Base-by-base conservation (phyloP, 1,284 basidiomycete species). In the Trichosporon sp. region DNA sequence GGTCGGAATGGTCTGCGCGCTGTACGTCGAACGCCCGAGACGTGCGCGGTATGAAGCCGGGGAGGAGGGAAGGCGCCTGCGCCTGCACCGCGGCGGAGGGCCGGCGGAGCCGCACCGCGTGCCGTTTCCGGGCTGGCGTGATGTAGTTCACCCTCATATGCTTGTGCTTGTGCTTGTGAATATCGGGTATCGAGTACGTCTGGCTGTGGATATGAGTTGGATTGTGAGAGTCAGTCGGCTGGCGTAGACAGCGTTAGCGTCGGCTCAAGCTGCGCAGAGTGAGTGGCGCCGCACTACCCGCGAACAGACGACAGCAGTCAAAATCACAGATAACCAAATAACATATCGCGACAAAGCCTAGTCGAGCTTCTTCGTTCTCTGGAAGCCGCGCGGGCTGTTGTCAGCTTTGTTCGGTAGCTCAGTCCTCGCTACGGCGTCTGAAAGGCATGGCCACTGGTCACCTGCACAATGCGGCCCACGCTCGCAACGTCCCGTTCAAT, bases 291-390 rank as follows among this genome's bases (percentile, higher is more conserved):
- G 15, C 9, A 4, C 32, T 32, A 9, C 32, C 32, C 4, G n/a
- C n/a, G n/a, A n/a, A n/a, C n/a, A n/a, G n/a, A n/a, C n/a, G n/a
- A n/a, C n/a, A 42, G 2, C 18, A 42, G 32, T 9, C 5, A 32
- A 9, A 32, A 32, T 42, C 38, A 42, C 18, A 42, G 38, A 42
- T n/a, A n/a, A 42, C 47, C 47, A 51, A 51, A 51, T 51, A 51
- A 21, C 47, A 51, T 51, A 51, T n/a, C 44, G 18, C n/a, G 15
- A 58, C 15, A 31, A 2, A 13, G 13, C n/a, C 56, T 60, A 60
- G 56, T 60, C 56, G 56, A 60, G 56, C 32, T 60, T 60, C 56
- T 60, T 60, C 56, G 56, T 60, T 31, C 56, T 31, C 56, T 60
- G 56, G 56, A 60, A 60, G 6, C 56, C 56, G 56, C 56, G 56